Base-by-base conservation (phyloP, 1,139 yeast species). In the Pneumocystis wakefieldiae region DNA sequence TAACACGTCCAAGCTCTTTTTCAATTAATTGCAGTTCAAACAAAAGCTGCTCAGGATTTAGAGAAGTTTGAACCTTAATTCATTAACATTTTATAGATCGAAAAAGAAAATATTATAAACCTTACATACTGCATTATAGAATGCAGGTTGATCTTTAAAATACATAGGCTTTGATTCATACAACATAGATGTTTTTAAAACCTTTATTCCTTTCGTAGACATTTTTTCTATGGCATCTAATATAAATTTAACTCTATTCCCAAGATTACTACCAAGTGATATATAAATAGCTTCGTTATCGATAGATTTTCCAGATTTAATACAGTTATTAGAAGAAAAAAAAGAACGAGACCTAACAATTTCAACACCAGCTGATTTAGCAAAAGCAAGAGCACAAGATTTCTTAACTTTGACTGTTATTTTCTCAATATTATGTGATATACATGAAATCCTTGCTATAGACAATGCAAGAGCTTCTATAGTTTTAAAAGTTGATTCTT, bases 91-190 rank as follows among this genome's bases (percentile, higher is more conserved):
- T 12, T 24, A 39, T 19, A 3, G 29, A 29, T 57, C 4, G 12
- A 57, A 14, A 57, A 17, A 19, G 29, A 39, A 28, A 37, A 57
- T 57, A 29, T 14, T 24, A 39, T 39, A 29, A 19, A 57, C 59
- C 61, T 66, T 82, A 28, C 88, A 71, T 1, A 85, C 95, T 1
- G 97, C 97, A 72, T 92, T 94, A 69, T 85, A 77, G 72, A 92
- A 94, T 70, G 84, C 85, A 1, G 83, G 80, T 75, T 92, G 99
- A 66, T 90, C 88, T 60, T 80, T 75, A 67, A 80, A 83, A 72
- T 90, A 94, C 97, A 92, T 92, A 59, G 99, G 97, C 68, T 85
- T 88, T 29, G 96, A 87, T 66, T 86, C 83, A 73, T 88, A 92
- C 66, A 92, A 75, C 1, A 95, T 82, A 0, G 97, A 90, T 0